These are phyloP conservation scores for Thelonectria rubi DNA, from an alignment of 2,329 filamentous ascomycete genomes.

Conservation along the genomic window DNA sequence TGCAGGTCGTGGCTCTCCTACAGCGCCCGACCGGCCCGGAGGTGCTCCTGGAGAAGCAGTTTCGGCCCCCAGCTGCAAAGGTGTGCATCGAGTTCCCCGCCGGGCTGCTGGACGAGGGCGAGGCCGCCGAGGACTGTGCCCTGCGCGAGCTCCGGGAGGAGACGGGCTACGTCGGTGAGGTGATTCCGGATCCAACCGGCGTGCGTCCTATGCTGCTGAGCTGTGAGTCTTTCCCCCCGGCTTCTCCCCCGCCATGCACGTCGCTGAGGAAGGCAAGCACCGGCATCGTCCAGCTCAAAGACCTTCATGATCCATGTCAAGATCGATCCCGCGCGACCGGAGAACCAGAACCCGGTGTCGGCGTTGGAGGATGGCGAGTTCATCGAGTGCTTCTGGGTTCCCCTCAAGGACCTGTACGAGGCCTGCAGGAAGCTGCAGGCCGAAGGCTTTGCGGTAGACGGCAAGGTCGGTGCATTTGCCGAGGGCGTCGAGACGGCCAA, in stretches of 20 bases:
- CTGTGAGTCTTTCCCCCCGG: background rate
- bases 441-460: slow-evolving; percentile 81
- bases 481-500: slow-evolving; percentile 80
- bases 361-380: slow-evolving; percentile 83
- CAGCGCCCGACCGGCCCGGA: slow-evolving; percentile 61
- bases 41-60: slow-evolving; percentile 74
- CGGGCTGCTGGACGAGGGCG: slow-evolving; percentile 69
- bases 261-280: no score
- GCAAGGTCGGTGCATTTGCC: slow-evolving; percentile 78
- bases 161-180: slow-evolving; percentile 69
- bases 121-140: slow-evolving; percentile 68
- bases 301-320: slow-evolving; percentile 75
- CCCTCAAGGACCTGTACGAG: slow-evolving; percentile 69
- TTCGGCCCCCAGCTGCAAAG: slow-evolving; percentile 67
- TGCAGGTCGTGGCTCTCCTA: slow-evolving; percentile 77
- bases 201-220: slow-evolving; percentile 16
- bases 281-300: slow-evolving; percentile 63
- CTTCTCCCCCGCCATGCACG: no score
- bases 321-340: slow-evolving; percentile 73
- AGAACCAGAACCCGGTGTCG: slow-evolving; percentile 75
- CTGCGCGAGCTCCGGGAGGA: slow-evolving; percentile 72
- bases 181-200: slow-evolving; percentile 35
- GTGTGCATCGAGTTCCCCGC: slow-evolving; percentile 72
- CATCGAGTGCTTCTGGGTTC: slow-evolving; percentile 80
- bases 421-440: slow-evolving; percentile 73